Evolutionary conservation across 2,329 filamentous ascomycete species (phyloP).

Genomic region (Aspergillus pseudoterreus): DNA sequence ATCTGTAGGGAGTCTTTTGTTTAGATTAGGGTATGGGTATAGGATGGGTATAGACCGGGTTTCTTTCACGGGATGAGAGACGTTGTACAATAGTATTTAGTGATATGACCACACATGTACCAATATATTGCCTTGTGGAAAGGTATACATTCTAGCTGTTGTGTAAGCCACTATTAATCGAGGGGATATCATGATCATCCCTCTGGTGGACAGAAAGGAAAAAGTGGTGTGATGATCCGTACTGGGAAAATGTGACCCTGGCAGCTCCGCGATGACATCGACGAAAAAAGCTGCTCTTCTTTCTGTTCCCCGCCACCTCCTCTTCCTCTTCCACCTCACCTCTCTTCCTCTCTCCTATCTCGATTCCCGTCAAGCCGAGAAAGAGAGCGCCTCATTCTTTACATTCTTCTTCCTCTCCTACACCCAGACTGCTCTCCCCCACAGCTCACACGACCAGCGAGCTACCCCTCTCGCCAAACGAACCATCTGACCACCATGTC

Average conservation of each 20-base stretch:
- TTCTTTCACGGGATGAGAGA: neutral
- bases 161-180: no score
- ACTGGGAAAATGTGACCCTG: neutral
- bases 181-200: no score
- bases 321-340: neutral
- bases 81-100: neutral
- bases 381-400: neutral
- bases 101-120: neutral
- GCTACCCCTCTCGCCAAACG: neutral
- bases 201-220: neutral
- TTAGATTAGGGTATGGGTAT: neutral
- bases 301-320: conserved; percentile 8
- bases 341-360: neutral
- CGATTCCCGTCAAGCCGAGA: neutral
- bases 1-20: conserved; percentile 7
- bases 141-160: neutral
- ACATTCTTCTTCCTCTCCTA: neutral
- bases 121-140: neutral
- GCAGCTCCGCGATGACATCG: conserved; percentile 11
- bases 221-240: neutral
- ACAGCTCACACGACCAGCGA: neutral
- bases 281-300: conserved; percentile 2
- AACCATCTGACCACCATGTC: conserved; percentile 9
- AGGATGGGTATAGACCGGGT: neutral
- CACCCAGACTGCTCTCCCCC: neutral